Base-by-base conservation (phyloP, 768 basidiomycete species). In the Boletus rubropictus region DNA sequence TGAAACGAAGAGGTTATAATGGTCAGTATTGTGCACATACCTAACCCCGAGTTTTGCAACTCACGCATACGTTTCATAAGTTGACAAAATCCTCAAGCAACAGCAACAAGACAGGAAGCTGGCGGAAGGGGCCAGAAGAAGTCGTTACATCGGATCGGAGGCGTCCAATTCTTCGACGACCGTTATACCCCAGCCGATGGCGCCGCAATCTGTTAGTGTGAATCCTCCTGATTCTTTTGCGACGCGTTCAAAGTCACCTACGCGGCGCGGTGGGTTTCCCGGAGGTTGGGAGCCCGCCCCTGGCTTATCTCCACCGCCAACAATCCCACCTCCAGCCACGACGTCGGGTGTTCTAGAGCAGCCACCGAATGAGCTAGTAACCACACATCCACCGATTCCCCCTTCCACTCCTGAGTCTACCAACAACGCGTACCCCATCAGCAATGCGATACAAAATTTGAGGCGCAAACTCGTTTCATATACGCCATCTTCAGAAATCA, bases 81-180 rank as follows among this genome's bases (percentile, higher is more conserved):
- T 97, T 44, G 94, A 96, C 59, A 78, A 93, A 28, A 95, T 98
- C 49, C 70, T 97, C 47, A 82, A 84, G 48, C 86, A 89, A 53
- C 89, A 95, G 58, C 78, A 78, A 58, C 82, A 81, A 12, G 82
- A 89, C 37, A 70, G 76, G 17, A 70, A 77, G 47, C 74, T 77
- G 15, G 72, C 77, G 0, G 77, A 84, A 57, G 72, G 74, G 46
- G 71, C 68, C 12, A 68, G 50, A 39, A 50, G 40, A 38, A 60
- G 54, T 24, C 62, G 55, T 3, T 59, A 53, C 33, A 56, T 61
- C 3, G 58, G 61, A 37, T 41, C 50, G 4, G 52, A 64, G 21
- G 42, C 22, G 12, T 39, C 53, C 21, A 41, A 47, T 15, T 31
- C 47, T 18, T 35, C 42, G 25, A 28, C 47, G 10, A 41, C 52